These are phyloP conservation scores for Zea mays DNA, from an alignment of 176 grass and related monocot species.

Conservation along the genomic window Zm-B73-REFERENCE-NAM-5.0 NC_050096.1:282030001-282030500, in stretches of 20 bases:
- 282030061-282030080: neutral
- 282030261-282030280: conserved; percentile 6
- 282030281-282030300: neutral
- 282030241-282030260: neutral
- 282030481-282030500: neutral
- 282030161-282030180: too few relatives aligned
- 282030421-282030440: neutral
- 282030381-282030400: neutral
- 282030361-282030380: conserved; percentile 7
- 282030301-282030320: neutral
- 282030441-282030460: neutral
- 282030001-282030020: neutral
- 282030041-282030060: neutral
- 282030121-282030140: neutral
- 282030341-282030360: neutral
- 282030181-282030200: too few relatives aligned
- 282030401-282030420: neutral
- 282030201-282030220: neutral
- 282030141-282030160: too few relatives aligned
- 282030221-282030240: neutral
- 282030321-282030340: neutral
- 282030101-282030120: conserved; percentile 6
- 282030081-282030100: neutral
- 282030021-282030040: neutral
- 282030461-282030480: neutral